Percentiles rank a stretch among this genome's conserved stretches.
Evolutionary conservation across 345 rosid genomes (phyloP).

Genomic region (Populus deltoides): DNA sequence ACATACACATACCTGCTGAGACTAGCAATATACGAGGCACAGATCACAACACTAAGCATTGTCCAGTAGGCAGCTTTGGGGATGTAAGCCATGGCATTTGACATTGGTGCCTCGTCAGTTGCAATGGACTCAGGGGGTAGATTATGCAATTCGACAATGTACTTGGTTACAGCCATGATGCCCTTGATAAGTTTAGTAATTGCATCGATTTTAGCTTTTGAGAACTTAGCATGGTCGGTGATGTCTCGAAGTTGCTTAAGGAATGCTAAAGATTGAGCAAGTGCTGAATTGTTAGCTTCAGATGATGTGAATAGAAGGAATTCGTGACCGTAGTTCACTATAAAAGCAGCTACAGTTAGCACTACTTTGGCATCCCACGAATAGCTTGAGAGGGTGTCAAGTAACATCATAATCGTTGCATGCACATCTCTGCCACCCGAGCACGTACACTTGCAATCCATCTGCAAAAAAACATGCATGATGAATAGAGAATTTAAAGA

Average conservation of each 20-base stretch:
- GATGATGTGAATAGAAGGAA: slow-evolving; percentile 38
- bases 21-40: background rate
- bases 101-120: background rate
- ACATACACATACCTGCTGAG: background rate
- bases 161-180: background rate
- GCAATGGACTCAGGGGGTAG: background rate
- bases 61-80: slow-evolving; percentile 5
- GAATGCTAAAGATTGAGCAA: slow-evolving; percentile 41
- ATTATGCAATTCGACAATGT: background rate
- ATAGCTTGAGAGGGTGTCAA: slow-evolving; percentile 36
- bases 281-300: slow-evolving; percentile 22
- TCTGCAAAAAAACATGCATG: slow-evolving; percentile 18
- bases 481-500: background rate
- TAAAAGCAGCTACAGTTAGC: slow-evolving; percentile 48
- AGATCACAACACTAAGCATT: background rate
- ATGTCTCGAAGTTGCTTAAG: slow-evolving; percentile 46
- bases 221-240: slow-evolving; percentile 21
- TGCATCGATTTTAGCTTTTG: slow-evolving; percentile 29
- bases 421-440: slow-evolving; percentile 44
- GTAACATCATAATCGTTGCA: slow-evolving; percentile 37
- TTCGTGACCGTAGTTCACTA: slow-evolving; percentile 39
- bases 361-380: slow-evolving; percentile 54
- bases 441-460: slow-evolving; percentile 56
- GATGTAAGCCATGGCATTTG: background rate
- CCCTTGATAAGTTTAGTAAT: background rate